phyloP scores from a whole-genome alignment of 164 flowering plant species.

The Berberis vulgaris region DNA sequence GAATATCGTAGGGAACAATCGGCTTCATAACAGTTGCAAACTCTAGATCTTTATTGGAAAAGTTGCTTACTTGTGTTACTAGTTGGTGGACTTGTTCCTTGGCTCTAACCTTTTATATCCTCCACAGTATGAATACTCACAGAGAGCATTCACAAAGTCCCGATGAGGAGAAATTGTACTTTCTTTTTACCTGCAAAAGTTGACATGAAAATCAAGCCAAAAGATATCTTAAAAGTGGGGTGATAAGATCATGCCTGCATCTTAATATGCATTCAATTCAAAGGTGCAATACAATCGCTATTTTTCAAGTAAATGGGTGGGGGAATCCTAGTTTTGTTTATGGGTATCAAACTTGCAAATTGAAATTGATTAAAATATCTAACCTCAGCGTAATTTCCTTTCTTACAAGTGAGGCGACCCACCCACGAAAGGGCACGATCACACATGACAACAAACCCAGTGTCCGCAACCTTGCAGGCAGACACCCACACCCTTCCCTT shows the following conservation, averaged over 20 bases:
- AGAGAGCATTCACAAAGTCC: conserved; percentile 79
- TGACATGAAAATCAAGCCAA: background rate
- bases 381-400: conserved; percentile 80
- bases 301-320: too few species aligned
- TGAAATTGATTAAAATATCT: background rate
- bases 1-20: conserved; percentile 80
- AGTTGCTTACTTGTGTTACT: conserved; percentile 68
- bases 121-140: conserved; percentile 79
- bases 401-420: conserved; percentile 80
- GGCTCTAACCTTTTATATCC: conserved; percentile 82
- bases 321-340: too few species aligned
- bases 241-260: too few species aligned
- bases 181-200: conserved; percentile 54
- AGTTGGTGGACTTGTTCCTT: conserved; percentile 88
- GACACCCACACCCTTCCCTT: conserved; percentile 57
- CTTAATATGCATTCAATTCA: too few species aligned
- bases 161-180: conserved; percentile 64
- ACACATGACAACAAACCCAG: conserved; percentile 88
- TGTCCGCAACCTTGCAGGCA: conserved; percentile 60
- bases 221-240: background rate
- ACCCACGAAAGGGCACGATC: conserved; percentile 95
- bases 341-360: too few species aligned
- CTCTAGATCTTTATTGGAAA: conserved; percentile 43
- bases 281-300: background rate
- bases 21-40: conserved; percentile 53